A percentile compares a stretch with the other conserved stretches of the same genome.
phyloP scores from a whole-genome alignment of 805 yeast genomes.

The Candida ipomoeae region DNA sequence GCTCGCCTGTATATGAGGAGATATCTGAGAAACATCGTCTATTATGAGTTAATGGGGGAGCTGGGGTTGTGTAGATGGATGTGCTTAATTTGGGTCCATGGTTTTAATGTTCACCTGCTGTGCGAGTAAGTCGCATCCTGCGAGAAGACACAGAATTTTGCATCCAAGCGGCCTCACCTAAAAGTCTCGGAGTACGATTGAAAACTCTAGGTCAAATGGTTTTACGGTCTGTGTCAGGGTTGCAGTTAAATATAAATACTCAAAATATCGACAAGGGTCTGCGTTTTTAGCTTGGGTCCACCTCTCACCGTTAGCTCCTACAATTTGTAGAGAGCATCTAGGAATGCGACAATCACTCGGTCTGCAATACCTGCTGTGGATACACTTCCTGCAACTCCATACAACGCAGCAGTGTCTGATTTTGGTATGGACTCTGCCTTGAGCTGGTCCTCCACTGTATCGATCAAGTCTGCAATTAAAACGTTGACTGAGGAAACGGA shows the following conservation, averaged over 20 bases:
- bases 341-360: constrained; percentile 68
- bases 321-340: constrained; percentile 72
- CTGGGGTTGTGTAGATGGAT: not conserved
- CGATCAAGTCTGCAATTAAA: constrained; percentile 50
- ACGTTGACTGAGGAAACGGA: constrained; percentile 60
- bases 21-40: not conserved
- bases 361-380: constrained; percentile 82
- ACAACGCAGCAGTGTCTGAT: constrained; percentile 78
- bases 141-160: not conserved
- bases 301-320: not conserved
- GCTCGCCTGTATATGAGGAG: not conserved
- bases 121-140: not conserved
- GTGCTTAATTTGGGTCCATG: not conserved
- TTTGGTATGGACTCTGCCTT: constrained; percentile 22
- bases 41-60: not conserved
- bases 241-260: too few species aligned
- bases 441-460: constrained; percentile 38
- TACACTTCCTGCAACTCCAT: constrained; percentile 94
- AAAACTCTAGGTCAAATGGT: too few species aligned
- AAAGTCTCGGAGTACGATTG: too few species aligned
- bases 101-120: not conserved
- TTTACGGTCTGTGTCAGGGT: too few species aligned
- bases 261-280: too few species aligned
- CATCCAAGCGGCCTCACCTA: not conserved
- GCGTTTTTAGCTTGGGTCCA: not conserved